Percentiles rank a stretch among this genome's conserved stretches.
Evolutionary conservation across 2,329 filamentous ascomycete species (phyloP).

Genomic region (Myriosclerotinia duriaeana): DNA sequence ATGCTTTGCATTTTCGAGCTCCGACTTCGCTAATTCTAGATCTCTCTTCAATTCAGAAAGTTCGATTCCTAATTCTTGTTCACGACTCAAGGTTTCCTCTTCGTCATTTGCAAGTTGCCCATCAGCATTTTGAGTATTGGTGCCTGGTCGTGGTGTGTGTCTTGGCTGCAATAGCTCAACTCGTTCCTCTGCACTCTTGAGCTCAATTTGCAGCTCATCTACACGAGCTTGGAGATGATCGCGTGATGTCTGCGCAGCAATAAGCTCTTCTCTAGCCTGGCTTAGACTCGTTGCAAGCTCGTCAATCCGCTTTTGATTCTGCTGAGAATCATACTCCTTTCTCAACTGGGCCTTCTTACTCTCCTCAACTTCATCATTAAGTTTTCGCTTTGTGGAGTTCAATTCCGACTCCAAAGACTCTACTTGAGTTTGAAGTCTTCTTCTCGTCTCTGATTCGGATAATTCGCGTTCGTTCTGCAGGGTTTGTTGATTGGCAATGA

Average conservation of each 20-base stretch:
- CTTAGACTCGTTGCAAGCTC: slow-evolving; percentile 80
- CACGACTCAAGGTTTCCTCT: slow-evolving; percentile 59
- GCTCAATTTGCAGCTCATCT: slow-evolving; percentile 83
- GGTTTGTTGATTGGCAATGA: slow-evolving; percentile 81
- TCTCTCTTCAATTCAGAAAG: slow-evolving; percentile 84
- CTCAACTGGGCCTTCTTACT: slow-evolving; percentile 77
- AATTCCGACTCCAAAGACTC: slow-evolving; percentile 81
- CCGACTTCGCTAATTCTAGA: slow-evolving; percentile 74
- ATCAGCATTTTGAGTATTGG: slow-evolving; percentile 45
- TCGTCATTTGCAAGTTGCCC: slow-evolving; percentile 48
- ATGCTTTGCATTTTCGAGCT: slow-evolving; percentile 76
- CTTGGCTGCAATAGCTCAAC: slow-evolving; percentile 78
- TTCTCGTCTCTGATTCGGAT: slow-evolving; percentile 75
- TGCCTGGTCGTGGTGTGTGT: slow-evolving; percentile 61
- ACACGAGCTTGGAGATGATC: slow-evolving; percentile 88
- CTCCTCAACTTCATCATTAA: slow-evolving; percentile 80
- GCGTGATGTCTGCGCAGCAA: slow-evolving; percentile 79
- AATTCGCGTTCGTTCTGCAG: slow-evolving; percentile 90
- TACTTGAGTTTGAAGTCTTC: slow-evolving; percentile 74
- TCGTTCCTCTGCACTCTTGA: slow-evolving; percentile 86
- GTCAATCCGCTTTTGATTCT: slow-evolving; percentile 88
- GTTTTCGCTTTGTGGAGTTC: slow-evolving; percentile 73
- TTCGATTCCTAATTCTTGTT: slow-evolving; percentile 81
- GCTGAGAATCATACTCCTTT: slow-evolving; percentile 86
- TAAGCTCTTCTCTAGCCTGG: slow-evolving; percentile 80